These are phyloP conservation scores for Umbellularia californica DNA, from an alignment of 164 flowering plant species.

Conservation along the genomic window DNA sequence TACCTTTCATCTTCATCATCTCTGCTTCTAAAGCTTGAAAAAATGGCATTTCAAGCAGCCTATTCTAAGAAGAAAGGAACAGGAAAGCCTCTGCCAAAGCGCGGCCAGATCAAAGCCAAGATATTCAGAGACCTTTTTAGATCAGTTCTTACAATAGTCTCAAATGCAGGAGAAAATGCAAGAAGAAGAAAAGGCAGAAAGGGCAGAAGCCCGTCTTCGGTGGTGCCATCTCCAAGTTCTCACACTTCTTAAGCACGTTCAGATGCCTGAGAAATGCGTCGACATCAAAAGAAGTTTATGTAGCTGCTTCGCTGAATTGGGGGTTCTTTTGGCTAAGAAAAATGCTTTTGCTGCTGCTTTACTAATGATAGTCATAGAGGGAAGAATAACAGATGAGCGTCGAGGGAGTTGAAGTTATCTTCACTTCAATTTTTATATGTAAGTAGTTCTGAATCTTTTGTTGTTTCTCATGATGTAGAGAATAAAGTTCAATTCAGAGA, in stretches of 20 bases:
- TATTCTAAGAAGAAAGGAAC: neutral
- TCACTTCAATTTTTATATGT: neutral
- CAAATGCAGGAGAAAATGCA: neutral
- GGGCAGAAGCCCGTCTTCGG: neutral
- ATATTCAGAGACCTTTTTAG: neutral
- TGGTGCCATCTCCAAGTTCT: neutral
- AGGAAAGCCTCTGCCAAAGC: neutral
- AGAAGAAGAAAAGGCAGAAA: neutral
- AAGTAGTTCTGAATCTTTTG: neutral
- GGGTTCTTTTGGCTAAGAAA: neutral
- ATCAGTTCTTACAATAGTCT: neutral
- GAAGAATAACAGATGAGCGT: neutral
- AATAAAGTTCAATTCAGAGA: neutral
- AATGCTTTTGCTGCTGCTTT: neutral
- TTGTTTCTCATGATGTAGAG: neutral
- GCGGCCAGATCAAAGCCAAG: constrained; percentile 2
- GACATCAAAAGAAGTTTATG: neutral
- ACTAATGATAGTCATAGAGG: too few relatives aligned
- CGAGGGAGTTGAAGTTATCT: neutral
- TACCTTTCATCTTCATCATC: neutral
- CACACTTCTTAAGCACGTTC: neutral
- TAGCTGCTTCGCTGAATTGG: neutral
- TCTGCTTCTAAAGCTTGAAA: too few relatives aligned
- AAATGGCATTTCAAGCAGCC: neutral
- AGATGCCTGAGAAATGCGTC: neutral